Evolutionary conservation across 2,329 filamentous ascomycete species (phyloP), one percentile per base, ranked within the genome.

Genomic region (Aspergillus pseudoterreus): DNA sequence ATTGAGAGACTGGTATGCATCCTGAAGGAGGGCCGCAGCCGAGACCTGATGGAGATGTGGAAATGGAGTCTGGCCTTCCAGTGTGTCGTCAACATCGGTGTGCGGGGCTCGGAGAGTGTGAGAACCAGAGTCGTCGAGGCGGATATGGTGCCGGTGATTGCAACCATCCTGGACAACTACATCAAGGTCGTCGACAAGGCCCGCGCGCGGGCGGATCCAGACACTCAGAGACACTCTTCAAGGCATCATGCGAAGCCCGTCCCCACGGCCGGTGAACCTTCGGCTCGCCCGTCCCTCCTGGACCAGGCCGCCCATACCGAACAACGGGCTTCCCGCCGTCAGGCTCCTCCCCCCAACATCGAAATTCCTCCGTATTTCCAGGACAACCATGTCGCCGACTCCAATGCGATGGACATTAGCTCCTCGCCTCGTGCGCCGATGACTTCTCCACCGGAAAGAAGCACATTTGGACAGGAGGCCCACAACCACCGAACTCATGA

Each of bases 11-110:
- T 99, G 62, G 90, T 99, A 69, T 96, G 91, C 81, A 96, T 99
- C 67, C 83, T 99, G 71, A 99, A 99, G 75, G 90, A 96, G 74
- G 94, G 94, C 57, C 83, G 94, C 68, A 96, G 90, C 75, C 95
- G 92, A 74, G 92, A 99, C 71, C 87, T 96, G 85, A 96, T 97
- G 92, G 92, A 96, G 71, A 96, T 96, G 89, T 99, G 94, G 94
- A 97, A 97, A 75, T 99, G 94, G 94, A 99, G 96, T 68, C 81
- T 99, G 57, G 94, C 94, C 48, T 99, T 99, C 72, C 94, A 97
- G 74, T 99, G 94, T 71, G 92, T 97, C 58, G 94, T 99, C 69
- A 99, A 99, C 72, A 97, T 99, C 67, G 94, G 94, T 51, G 92
- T 99, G 54, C 84, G 94, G 61, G 94, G 94, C 54, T 96, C 94